A percentile compares a stretch with the other conserved stretches of the same genome.
phyloP scores from a whole-genome alignment of 2,329 filamentous ascomycete genomes.

The Fusarium sp. region DNA sequence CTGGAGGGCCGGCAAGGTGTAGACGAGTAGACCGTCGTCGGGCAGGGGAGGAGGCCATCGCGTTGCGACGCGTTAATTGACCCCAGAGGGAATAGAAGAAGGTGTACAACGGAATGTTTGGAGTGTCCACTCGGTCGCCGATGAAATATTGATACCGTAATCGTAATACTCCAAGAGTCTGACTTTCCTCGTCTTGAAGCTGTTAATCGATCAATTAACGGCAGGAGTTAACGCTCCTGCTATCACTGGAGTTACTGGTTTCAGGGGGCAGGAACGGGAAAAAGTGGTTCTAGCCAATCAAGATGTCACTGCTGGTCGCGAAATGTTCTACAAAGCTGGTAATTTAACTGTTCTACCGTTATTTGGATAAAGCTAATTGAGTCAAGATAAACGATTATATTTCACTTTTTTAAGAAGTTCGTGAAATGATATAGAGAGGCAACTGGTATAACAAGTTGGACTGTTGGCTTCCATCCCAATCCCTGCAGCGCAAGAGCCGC shows the following conservation, averaged over 20 bases:
- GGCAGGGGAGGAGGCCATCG: not conserved
- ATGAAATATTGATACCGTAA: not conserved
- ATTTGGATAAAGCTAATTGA: rapidly evolving
- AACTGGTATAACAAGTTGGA: not conserved
- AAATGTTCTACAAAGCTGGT: not conserved
- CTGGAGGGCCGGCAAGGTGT: not conserved
- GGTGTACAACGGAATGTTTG: not conserved
- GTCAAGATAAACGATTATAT: rapidly evolving
- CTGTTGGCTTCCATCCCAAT: not conserved
- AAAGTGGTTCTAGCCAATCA: not conserved
- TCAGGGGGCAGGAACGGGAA: not conserved
- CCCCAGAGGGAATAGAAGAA: not conserved
- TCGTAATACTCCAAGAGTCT: not conserved
- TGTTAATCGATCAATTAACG: not conserved
- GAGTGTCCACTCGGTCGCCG: not conserved
- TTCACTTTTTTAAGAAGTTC: rapidly evolving
- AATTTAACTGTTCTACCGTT: not conserved
- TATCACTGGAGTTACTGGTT: not conserved
- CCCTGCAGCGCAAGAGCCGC: not conserved
- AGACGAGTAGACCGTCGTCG: not conserved
- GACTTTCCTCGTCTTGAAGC: not conserved
- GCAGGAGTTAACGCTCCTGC: not conserved
- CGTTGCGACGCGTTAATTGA: not conserved
- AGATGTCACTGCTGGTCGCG: rapidly evolving
- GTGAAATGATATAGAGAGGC: not conserved